Evolutionary conservation across 2,329 filamentous ascomycete genomes (phyloP), one percentile per base, ranked within the genome.

Genomic region (Neopestalotiopsis rosae): DNA sequence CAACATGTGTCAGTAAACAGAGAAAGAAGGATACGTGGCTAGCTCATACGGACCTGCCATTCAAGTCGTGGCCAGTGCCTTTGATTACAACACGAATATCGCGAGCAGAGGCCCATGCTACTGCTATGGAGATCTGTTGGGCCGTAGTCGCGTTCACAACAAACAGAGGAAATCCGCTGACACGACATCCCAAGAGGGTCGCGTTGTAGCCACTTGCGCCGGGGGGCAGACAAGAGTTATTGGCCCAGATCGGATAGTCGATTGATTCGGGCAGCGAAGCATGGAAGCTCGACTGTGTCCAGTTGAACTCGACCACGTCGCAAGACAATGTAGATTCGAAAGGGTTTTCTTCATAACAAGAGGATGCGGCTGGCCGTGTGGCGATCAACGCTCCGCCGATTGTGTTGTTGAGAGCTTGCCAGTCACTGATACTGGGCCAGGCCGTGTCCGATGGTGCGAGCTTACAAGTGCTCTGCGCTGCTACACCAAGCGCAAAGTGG

Each of bases 11-110:
- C n/a, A n/a, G 14, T 34, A 5, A 1, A 17, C n/a, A 14, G 5
- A 5, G 14, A 49, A 34, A 34, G 32, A 34, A 9, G 2, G 17
- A 49, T n/a, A n/a, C n/a, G n/a, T n/a, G n/a, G n/a, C n/a, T n/a
- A n/a, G n/a, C 2, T 1, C 5, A 12, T 1, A 32, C 30, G 14
- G 6, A 45, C 24, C 24, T 65, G 30, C 3, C 24, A 65, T 42
- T 65, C 40, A 65, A 68, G 62, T 86, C 84, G 73, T 87, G 85
- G 1, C 85, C 85, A 0, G 85, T 87, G 68, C 85, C 86, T 65
- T 81, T 80, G 40, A 87, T 79, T 0, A 84, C 78, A 0, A 87
- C 68, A 1, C 85, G 79, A 45, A 87, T 81, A 64, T 84, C 82
- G 34, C 82, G 72, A 3, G 79, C 34, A 0, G 67, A 69, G 0